Conservation (phyloP, 2,329 filamentous ascomycete genomes). For the Fusarium sacchari region DNA sequence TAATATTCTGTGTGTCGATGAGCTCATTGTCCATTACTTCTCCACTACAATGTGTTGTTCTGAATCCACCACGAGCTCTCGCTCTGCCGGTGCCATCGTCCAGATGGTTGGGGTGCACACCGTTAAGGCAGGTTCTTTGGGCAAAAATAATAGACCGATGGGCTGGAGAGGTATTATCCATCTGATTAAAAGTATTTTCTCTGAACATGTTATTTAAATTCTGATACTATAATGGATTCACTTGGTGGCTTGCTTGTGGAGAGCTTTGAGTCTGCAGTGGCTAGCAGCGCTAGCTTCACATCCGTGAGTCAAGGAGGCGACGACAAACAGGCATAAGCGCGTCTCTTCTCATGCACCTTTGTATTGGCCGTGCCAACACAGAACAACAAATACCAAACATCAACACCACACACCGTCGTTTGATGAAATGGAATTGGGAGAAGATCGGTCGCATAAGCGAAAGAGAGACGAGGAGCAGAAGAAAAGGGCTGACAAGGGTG, state of each 20-base stretch:
- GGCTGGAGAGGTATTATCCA: no score
- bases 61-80: not conserved
- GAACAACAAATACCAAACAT: not conserved
- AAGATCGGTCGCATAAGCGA: not conserved
- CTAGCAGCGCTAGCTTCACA: no score
- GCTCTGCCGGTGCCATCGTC: not conserved
- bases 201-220: no score
- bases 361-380: not conserved
- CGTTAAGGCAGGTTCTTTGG: rapidly evolving
- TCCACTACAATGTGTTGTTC: no score
- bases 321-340: not conserved
- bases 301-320: rapidly evolving
- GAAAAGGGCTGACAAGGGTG: no score
- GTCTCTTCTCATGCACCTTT: not conserved
- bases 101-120: not conserved
- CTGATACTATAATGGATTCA: no score
- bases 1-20: no score
- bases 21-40: no score
- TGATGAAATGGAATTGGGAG: rapidly evolving
- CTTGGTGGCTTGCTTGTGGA: rapidly evolving
- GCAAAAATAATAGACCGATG: no score
- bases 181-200: no score
- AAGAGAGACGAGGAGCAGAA: not conserved
- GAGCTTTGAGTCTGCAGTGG: no score
- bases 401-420: rapidly evolving